Conservation (phyloP, 371 early-diverging fungal genomes). For the Smittium mucronatum region DNA sequence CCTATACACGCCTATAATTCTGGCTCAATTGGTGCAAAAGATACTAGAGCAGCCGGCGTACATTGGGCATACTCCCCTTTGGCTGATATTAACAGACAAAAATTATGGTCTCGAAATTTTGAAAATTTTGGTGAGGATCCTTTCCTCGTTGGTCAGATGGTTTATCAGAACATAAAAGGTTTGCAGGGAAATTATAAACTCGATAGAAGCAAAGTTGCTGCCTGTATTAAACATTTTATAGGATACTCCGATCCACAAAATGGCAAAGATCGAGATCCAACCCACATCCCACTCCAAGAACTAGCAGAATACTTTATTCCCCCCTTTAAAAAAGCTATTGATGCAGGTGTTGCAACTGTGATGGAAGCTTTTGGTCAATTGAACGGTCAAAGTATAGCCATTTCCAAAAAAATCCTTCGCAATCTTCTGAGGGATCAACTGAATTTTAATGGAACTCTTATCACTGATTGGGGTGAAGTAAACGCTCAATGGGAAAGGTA, state of each 20-base stretch:
- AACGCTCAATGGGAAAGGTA: constrained; percentile 40
- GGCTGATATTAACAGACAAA: constrained; percentile 46
- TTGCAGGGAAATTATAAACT: constrained; percentile 49
- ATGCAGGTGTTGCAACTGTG: constrained; percentile 49
- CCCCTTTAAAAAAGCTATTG: constrained; percentile 44
- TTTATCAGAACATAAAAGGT: constrained; percentile 38
- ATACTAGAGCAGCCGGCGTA: constrained; percentile 37
- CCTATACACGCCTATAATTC: constrained; percentile 35
- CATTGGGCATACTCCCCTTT: constrained; percentile 54
- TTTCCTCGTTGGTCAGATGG: constrained; percentile 39
- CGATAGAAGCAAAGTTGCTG: constrained; percentile 39
- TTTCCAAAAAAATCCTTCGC: constrained; percentile 40
- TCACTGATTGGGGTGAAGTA: constrained; percentile 53
- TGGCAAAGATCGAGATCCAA: constrained; percentile 46
- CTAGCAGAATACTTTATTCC: constrained; percentile 49
- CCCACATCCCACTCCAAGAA: constrained; percentile 43
- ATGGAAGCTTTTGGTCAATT: constrained; percentile 55
- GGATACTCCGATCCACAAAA: constrained; percentile 35
- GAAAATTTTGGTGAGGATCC: too few relatives aligned
- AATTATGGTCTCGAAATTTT: constrained; percentile 56
- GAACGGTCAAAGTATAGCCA: constrained; percentile 47
- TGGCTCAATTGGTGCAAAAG: constrained; percentile 39
- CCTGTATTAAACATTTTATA: constrained; percentile 44
- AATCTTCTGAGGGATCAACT: constrained; percentile 41
- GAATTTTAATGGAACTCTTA: constrained; percentile 45